A percentile compares a stretch with the other conserved stretches of the same genome.
phyloP scores from a whole-genome alignment of 352 stramenopile genomes.

The Halophytophthora polymorphica region DNA sequence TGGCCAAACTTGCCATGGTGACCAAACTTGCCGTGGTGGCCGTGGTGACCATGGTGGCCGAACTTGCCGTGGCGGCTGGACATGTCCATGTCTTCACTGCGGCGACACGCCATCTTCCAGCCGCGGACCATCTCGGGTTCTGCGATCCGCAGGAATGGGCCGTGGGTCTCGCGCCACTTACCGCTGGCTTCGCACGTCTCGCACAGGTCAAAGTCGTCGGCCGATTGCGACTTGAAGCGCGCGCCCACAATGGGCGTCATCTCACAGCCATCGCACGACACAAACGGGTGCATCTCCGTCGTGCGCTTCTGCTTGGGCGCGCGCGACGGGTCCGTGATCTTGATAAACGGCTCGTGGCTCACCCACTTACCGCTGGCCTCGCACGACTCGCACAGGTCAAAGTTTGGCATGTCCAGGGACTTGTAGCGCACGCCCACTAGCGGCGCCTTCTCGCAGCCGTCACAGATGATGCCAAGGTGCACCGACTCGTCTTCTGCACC shows the following conservation, averaged over 20 bases:
- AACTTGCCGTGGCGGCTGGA: conserved; percentile 20
- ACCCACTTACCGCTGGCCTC: conserved; percentile 52
- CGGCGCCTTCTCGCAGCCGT: conserved; percentile 53
- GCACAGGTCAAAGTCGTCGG: conserved; percentile 71
- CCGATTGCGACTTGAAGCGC: conserved; percentile 63
- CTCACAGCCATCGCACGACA: conserved; percentile 59
- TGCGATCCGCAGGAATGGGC: conserved; percentile 52
- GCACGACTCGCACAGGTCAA: conserved; percentile 76
- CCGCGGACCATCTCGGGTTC: conserved; percentile 25
- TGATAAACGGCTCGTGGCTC: conserved; percentile 65
- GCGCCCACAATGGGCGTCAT: conserved; percentile 57
- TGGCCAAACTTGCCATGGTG: conserved; percentile 8
- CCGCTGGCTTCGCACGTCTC: conserved; percentile 46
- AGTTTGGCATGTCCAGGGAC: conserved; percentile 61
- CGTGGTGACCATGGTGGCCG: conserved; percentile 6
- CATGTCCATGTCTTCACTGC: conserved; percentile 16
- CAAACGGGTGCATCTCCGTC: conserved; percentile 39
- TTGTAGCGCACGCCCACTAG: conserved; percentile 78
- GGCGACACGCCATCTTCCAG: conserved; percentile 28
- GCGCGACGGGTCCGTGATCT: conserved; percentile 69
- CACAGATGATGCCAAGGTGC: conserved; percentile 43
- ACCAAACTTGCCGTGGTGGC: conserved; percentile 1
- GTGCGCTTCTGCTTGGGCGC: conserved; percentile 32
- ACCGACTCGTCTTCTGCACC: conserved; percentile 14
- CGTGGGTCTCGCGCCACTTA: conserved; percentile 45